A percentile compares a stretch with the other conserved stretches of the same genome.
phyloP scores from a whole-genome alignment of 176 grass and related monocot genomes.

The Phoenix roebelenii region DNA sequence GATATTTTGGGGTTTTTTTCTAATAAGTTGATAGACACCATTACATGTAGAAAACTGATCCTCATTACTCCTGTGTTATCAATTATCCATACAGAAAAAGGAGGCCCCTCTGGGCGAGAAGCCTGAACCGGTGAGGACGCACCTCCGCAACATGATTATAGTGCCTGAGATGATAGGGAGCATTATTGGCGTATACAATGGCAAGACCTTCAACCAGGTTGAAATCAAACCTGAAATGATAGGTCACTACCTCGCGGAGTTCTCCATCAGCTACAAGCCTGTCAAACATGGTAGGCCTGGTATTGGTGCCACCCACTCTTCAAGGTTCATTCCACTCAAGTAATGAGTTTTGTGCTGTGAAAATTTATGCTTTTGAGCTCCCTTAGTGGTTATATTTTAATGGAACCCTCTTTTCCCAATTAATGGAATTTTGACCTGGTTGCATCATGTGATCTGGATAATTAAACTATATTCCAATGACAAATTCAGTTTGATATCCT shows the following conservation, averaged over 20 bases:
- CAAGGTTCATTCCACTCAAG: conserved; percentile 59
- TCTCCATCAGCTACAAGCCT: conserved; percentile 48
- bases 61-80: no score
- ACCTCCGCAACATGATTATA: conserved; percentile 54
- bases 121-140: conserved; percentile 44
- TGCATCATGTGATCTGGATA: no score
- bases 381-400: not conserved
- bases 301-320: conserved; percentile 59
- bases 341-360: conserved; percentile 12
- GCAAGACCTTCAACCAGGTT: conserved; percentile 50
- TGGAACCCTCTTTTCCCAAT: no score
- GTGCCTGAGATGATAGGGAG: conserved; percentile 66
- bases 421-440: no score
- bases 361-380: not conserved
- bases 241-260: conserved; percentile 52
- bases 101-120: conserved; percentile 53
- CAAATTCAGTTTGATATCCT: no score
- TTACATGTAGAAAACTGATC: no score
- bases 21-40: no score
- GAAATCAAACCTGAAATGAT: conserved; percentile 85
- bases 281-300: conserved; percentile 63
- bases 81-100: conserved; percentile 28
- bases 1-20: no score
- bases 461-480: no score
- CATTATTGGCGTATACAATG: conserved; percentile 41